Conservation (phyloP, 177 flowering plant species). For the Tripterygium wilfordii region DNA sequence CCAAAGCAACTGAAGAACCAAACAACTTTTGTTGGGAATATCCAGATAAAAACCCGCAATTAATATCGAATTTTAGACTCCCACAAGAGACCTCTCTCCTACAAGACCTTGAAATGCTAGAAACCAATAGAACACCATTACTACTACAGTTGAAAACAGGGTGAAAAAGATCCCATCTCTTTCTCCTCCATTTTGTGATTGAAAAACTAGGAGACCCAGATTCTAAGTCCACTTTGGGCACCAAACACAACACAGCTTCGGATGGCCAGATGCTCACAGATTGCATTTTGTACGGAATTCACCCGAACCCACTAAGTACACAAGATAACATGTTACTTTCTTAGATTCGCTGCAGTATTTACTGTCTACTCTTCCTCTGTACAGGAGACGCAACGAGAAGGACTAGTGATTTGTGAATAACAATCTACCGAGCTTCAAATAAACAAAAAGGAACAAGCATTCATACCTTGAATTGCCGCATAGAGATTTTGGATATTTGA, state of each 20-base stretch:
- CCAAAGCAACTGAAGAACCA: conserved; percentile 21
- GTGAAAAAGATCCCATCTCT: conserved; percentile 16
- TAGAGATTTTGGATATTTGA: too few species aligned
- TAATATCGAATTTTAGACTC: conserved; percentile 12
- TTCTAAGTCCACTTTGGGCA: conserved; percentile 30
- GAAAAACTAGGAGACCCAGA: conserved; percentile 17
- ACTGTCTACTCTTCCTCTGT: too few species aligned
- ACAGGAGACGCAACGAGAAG: too few species aligned
- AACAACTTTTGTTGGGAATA: conserved; percentile 12
- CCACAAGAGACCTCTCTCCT: conserved; percentile 6
- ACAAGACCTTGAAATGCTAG: conserved; percentile 14
- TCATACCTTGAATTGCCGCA: too few species aligned
- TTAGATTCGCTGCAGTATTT: too few species aligned
- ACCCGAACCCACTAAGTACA: too few species aligned
- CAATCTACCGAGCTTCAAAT: too few species aligned
- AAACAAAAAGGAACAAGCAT: too few species aligned
- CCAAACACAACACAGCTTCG: conserved; percentile 24
- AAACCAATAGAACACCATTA: conserved; percentile 14
- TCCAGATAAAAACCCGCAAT: conserved; percentile 14
- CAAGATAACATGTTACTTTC: too few species aligned
- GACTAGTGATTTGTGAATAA: too few species aligned
- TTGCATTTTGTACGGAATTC: conserved; percentile 38
- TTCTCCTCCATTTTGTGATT: conserved; percentile 18
- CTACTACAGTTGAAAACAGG: conserved; percentile 9
- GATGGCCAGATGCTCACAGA: conserved; percentile 45